Evolutionary conservation across 495 filamentous ascomycete species (phyloP).

Genomic region (Xylaria palmicola): DNA sequence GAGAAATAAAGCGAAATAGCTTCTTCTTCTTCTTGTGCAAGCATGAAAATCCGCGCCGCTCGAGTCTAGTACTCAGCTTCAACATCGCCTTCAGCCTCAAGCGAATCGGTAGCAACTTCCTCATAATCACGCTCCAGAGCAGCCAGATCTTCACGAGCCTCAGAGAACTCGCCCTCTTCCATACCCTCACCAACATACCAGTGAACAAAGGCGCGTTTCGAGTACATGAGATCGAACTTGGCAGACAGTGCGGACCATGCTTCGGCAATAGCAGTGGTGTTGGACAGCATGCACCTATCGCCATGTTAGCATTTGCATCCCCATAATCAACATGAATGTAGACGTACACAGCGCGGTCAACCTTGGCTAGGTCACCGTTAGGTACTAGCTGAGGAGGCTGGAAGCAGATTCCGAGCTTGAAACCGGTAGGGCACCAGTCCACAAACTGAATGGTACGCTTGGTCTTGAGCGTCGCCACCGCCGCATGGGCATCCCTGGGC

Average conservation of each 20-base stretch:
- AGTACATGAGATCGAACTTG: slow-evolving; percentile 99
- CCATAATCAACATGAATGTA: neutral
- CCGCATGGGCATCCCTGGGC: slow-evolving; percentile 87
- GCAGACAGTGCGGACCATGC: slow-evolving; percentile 95
- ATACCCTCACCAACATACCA: slow-evolving; percentile 99
- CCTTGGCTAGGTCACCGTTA: slow-evolving; percentile 94
- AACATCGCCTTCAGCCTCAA: slow-evolving; percentile 81
- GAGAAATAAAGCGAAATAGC: slow-evolving; percentile 24
- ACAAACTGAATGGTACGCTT: slow-evolving; percentile 99
- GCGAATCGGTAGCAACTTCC: slow-evolving; percentile 94
- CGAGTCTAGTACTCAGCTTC: slow-evolving; percentile 90
- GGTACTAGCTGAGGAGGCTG: slow-evolving; percentile 93
- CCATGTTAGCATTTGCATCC: slow-evolving; percentile 26
- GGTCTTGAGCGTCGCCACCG: slow-evolving; percentile 94
- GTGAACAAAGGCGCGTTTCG: slow-evolving; percentile 99
- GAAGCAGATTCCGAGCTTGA: slow-evolving; percentile 99
- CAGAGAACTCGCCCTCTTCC: slow-evolving; percentile 99
- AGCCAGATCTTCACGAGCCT: slow-evolving; percentile 96
- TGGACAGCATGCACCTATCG: slow-evolving; percentile 92
- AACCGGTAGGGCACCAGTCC: slow-evolving; percentile 99
- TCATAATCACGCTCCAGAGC: slow-evolving; percentile 99
- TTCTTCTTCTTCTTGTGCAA: slow-evolving; percentile 21
- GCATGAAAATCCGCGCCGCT: slow-evolving; percentile 18
- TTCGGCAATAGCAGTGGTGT: slow-evolving; percentile 98
- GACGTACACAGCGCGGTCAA: slow-evolving; percentile 94